Evolutionary conservation across 2,329 filamentous ascomycete species (phyloP), one percentile per base, ranked within the genome.

Genomic region (Beauveria sp.): DNA sequence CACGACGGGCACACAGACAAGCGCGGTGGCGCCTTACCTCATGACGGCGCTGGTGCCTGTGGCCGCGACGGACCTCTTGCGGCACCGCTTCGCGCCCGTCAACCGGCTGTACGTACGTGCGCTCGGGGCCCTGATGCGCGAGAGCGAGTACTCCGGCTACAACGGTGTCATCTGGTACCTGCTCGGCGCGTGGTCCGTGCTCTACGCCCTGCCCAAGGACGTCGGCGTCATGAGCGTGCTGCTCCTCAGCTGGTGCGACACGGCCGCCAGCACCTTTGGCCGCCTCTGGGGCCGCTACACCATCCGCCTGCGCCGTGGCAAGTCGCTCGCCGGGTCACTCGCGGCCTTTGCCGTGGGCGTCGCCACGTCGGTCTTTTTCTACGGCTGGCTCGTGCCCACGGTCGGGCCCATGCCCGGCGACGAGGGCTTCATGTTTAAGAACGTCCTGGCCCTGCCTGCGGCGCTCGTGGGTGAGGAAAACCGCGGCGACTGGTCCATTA

Each of bases 101-200:
- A 99, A 99, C 74, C 83, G 88, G 43, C 73, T 96, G 62, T 99
- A 98, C 75, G 93, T 98, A 68, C 86, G 83, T 62, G 82, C 85
- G 43, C 77, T 98, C 16, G 95, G 95, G 52, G 91, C 93, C 0
- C 81, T 99, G 68, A 99, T 99, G 95, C 90, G 95, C 60, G 95
- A 99, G 78, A 95, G 89, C 66, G 95, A 99, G 76, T 96, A 93
- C 67, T 83, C 88, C 53, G 91, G 92, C 57, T 99, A 91, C 82
- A 99, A 99, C 73, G 95, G 95, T 58, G 93, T 98, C 67, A 96
- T 99, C 67, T 97, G 90, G 80, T 99, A 98, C 75, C 85, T 99
- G 10, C 83, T 97, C 8, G 95, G 95, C 62, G 88, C 92, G 31
- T 97, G 92, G 86, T 82, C 87, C 38, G 91, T 93, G 18, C 84